Percentiles rank a stretch among this genome's conserved stretches.
phyloP scores from a whole-genome alignment of 2,329 filamentous ascomycete species.

The Acarospora socialis region DNA sequence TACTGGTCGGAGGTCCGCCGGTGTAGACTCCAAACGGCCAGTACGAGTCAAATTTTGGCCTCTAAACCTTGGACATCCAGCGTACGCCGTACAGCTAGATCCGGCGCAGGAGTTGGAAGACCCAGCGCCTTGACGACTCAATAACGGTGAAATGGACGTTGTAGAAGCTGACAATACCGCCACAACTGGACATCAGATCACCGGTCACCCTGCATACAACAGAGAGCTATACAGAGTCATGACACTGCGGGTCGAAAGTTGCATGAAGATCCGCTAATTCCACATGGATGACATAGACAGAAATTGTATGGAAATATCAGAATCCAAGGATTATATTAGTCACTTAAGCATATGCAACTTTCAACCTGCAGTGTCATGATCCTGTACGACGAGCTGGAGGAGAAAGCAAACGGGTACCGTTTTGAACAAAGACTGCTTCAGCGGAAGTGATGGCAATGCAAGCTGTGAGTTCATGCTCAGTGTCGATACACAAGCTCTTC shows the following conservation, averaged over 20 bases:
- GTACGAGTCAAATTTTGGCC: slow-evolving; percentile 43
- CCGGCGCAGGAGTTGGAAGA: slow-evolving; percentile 54
- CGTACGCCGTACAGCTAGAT: slow-evolving; percentile 52
- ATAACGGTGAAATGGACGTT: slow-evolving; percentile 50
- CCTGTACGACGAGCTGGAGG: slow-evolving; percentile 35
- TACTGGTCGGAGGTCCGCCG: slow-evolving; percentile 48
- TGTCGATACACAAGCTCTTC: no score
- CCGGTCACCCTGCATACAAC: slow-evolving; percentile 44
- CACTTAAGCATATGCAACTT: no score
- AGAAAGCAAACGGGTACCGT: slow-evolving; percentile 38
- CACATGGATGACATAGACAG: no score
- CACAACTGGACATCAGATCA: slow-evolving; percentile 42
- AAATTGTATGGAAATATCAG: no score
- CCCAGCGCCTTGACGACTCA: slow-evolving; percentile 42
- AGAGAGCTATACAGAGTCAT: no score
- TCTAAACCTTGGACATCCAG: slow-evolving; percentile 54
- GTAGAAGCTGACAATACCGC: slow-evolving; percentile 45
- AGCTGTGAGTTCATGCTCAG: no score
- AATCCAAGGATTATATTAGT: no score
- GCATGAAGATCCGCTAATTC: no score
- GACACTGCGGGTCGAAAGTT: no score
- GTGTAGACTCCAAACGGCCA: slow-evolving; percentile 49
- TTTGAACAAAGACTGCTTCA: slow-evolving; percentile 35
- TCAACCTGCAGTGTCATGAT: no score
- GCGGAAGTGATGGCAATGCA: slow-evolving; percentile 34